Evolutionary conservation across 768 basidiomycete species (phyloP).

Genomic region (Suillus occidentalis): DNA sequence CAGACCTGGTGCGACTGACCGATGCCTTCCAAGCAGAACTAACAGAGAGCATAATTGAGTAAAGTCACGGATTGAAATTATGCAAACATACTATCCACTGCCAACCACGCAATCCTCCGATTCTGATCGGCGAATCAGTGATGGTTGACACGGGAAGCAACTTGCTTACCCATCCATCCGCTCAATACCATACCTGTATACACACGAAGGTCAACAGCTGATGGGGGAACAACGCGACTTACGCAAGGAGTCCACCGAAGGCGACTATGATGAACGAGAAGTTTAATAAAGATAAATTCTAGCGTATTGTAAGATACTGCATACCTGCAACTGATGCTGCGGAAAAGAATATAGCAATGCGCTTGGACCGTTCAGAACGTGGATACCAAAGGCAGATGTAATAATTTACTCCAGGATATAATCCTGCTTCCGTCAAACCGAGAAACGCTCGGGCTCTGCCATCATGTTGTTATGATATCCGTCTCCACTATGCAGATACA

Average conservation of each 20-base stretch:
- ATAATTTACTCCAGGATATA: conserved; percentile 42
- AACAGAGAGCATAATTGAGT: not conserved
- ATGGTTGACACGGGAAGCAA: conserved; percentile 17
- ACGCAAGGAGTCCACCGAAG: conserved; percentile 51
- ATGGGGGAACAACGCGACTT: conserved; percentile 15
- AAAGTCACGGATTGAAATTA: not conserved
- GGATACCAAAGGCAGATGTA: conserved; percentile 62
- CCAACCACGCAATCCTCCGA: conserved; percentile 35
- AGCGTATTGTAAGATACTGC: not conserved
- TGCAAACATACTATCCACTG: conserved; percentile 35
- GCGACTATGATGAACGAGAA: conserved; percentile 24
- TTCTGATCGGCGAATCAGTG: not conserved
- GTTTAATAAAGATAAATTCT: not conserved
- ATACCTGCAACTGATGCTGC: conserved; percentile 55
- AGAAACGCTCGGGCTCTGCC: conserved; percentile 42
- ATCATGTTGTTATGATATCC: not conserved
- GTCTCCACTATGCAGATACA: not conserved
- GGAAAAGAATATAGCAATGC: conserved; percentile 64
- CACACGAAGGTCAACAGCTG: not conserved
- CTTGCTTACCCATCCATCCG: conserved; percentile 34
- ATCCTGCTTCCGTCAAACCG: conserved; percentile 48
- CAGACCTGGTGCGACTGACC: conserved; percentile 13
- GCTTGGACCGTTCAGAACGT: conserved; percentile 52
- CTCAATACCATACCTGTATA: conserved; percentile 36
- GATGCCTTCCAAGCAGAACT: conserved; percentile 35